Percentiles rank a stretch among this genome's conserved stretches.
Conservation (phyloP, 2,329 filamentous ascomycete genomes). For the Xylaria sp. region DNA sequence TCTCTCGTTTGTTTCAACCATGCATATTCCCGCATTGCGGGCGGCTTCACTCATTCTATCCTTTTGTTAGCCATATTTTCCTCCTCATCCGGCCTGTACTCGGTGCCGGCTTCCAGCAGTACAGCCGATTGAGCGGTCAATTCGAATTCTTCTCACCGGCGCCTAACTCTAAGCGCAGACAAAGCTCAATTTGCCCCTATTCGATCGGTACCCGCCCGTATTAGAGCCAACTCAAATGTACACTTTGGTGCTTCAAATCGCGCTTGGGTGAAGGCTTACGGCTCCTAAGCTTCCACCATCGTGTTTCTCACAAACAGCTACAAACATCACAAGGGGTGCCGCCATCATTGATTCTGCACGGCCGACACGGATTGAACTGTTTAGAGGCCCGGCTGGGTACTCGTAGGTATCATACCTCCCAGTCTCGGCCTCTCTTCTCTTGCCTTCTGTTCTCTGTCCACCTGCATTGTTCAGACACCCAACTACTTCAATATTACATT, state of each 20-base stretch:
- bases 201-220: not conserved
- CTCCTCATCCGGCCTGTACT: not conserved
- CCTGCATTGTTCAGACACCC: not conserved
- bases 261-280: not conserved
- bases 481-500: slow-evolving; percentile 10
- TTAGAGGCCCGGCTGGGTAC: not conserved
- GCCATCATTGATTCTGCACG: not conserved
- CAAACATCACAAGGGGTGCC: not conserved
- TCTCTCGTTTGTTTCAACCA: slow-evolving; percentile 29
- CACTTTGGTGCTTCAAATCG: not conserved
- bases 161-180: not conserved
- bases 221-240: not conserved
- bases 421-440: not conserved
- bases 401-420: not conserved
- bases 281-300: not conserved
- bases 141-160: not conserved
- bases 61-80: slow-evolving; percentile 3
- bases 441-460: not conserved
- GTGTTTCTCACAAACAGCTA: not conserved
- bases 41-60: slow-evolving; percentile 24
- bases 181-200: slow-evolving; percentile 22
- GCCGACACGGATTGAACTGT: not conserved
- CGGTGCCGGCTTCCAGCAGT: not conserved
- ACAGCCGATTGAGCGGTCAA: slow-evolving; percentile 13
- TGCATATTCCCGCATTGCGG: slow-evolving; percentile 30